Base-by-base conservation (phyloP, 805 yeast species). In the Candida arabinofermentans region DNA sequence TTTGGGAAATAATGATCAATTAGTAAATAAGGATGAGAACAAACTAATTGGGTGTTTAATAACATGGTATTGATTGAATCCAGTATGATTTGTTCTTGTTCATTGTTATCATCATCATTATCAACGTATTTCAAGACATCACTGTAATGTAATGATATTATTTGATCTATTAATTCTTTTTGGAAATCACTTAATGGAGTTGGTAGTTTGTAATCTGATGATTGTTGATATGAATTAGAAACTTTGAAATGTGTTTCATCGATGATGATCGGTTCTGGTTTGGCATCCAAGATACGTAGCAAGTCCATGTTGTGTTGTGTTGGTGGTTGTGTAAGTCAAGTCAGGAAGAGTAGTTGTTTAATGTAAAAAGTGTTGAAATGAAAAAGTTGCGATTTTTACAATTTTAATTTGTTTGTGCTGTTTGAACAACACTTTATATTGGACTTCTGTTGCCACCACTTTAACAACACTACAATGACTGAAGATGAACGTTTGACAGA, bases 81-180 rank as follows among this genome's bases (percentile, higher is more conserved):
- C n/a, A 80, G 69, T 27, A 85, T 75, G 23, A 86, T 77, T 36
- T 72, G 72, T 37, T 77, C 79, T 2, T 46, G 39, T 30, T 49
- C 55, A 13, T 69, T 72, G 5, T 64, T 60, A 31, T 65, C 64
- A 47, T 71, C 74, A 43, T 72, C 66, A 37, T 77, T 68, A 58
- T 88, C 95, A 56, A 86, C 89, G 59, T 83, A 90, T 62, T 88
- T 82, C 52, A 91, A 69, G 43, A 91, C 88, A 58, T 90, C 98
- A 26, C 91, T 79, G 59, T 90, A 91, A 63, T 91, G 98, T 31
- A 89, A 69, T 2, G 96, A 86, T 10, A 91, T 86, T 24, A 93
- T 89, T 58, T 89, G 96, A 61, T 91, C 96, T 9, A 90, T 86
- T 39, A 91, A 70, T 54, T 89, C 93, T 54, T 81, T 83, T 59